Base-by-base conservation (phyloP, 2,329 filamentous ascomycete genomes). In the Pseudogymnoascus sp. region DNA sequence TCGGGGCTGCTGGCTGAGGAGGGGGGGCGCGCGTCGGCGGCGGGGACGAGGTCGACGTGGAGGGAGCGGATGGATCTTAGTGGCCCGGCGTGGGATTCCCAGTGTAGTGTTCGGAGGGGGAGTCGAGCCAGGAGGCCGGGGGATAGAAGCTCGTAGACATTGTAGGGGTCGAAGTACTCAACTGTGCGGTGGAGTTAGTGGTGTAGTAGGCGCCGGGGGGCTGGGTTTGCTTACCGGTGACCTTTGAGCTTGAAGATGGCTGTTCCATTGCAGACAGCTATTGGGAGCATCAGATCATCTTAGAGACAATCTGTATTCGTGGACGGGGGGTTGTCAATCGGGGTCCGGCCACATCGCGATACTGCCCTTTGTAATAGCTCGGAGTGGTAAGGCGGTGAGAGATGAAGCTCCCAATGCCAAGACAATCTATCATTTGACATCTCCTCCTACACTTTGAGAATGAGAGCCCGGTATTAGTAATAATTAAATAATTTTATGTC, bases 131-230 rank as follows among this genome's bases (percentile, higher is more conserved):
- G 81, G 65, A 99, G 81, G 65, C 93, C 87, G 2, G 90, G 86
- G 10, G 89, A 88, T 48, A 98, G 80, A 62, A 93, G 83, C 65
- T 90, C 87, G 77, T 93, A 98, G 68, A 98, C 84, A 72, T 90
- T 88, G 74, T 91, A 90, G 62, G 95, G 93, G 78, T 99, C 95
- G 79, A 90, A 92, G 79, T 96, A 99, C 81, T 98, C 93, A 79
- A 97, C 92, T 96, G 86, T 28, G 10, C 5, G 2, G n/a, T 57
- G 3, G 25, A 34, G 51, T 57, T 34, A 57, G 51, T 21, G 51
- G 3, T 34, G 51, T 14, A 7, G 48, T 37, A 31, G 41, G n/a
- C 45, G 21, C 13, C 13, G 57, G 23, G 23, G 21, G 16, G 60
- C 23, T n/a, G 13, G 54, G 31, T n/a, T 60, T 43, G 68, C 76